Conservation (phyloP, 2,329 filamentous ascomycete species). For the Cucurbitaria berberidis region DNA sequence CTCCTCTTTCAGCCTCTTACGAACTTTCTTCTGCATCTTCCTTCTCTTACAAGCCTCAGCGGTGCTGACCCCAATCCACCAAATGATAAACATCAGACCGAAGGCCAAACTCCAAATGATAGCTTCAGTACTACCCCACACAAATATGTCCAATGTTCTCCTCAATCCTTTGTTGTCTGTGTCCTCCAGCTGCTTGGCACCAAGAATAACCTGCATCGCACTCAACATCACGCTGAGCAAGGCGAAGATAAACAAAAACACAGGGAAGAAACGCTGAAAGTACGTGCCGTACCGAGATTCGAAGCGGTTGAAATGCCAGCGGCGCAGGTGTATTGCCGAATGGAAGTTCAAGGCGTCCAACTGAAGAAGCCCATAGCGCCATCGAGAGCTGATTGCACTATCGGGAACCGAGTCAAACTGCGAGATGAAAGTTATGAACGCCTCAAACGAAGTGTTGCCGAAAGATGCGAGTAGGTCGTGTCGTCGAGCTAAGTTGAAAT, state of each 20-base stretch:
- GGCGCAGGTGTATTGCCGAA: conserved; percentile 17
- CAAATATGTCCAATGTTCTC: conserved; percentile 17
- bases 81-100: conserved; percentile 21
- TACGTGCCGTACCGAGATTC: conserved; percentile 22
- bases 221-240: conserved; percentile 25
- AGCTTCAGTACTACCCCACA: conserved; percentile 22
- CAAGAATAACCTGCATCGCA: conserved; percentile 31
- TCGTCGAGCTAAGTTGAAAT: conserved; percentile 23
- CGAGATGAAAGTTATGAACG: conserved; percentile 19
- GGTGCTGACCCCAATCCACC: conserved; percentile 23
- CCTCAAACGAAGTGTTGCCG: conserved; percentile 12
- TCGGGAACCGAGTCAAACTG: conserved; percentile 19
- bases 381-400: conserved; percentile 13
- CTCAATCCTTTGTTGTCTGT: conserved; percentile 22
- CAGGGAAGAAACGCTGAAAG: conserved; percentile 26
- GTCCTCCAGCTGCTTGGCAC: conserved; percentile 15
- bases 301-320: conserved; percentile 27
- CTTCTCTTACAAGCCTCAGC: conserved; percentile 21
- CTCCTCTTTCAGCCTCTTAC: conserved; percentile 13
- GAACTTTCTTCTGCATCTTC: conserved; percentile 9
- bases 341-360: conserved; percentile 31
- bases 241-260: conserved; percentile 27
- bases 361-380: conserved; percentile 22
- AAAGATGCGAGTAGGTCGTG: conserved; percentile 13
- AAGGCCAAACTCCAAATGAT: conserved; percentile 27